Base-by-base conservation (phyloP, 176 grass and related monocot genomes). In the Aegilops bicornis region DNA sequence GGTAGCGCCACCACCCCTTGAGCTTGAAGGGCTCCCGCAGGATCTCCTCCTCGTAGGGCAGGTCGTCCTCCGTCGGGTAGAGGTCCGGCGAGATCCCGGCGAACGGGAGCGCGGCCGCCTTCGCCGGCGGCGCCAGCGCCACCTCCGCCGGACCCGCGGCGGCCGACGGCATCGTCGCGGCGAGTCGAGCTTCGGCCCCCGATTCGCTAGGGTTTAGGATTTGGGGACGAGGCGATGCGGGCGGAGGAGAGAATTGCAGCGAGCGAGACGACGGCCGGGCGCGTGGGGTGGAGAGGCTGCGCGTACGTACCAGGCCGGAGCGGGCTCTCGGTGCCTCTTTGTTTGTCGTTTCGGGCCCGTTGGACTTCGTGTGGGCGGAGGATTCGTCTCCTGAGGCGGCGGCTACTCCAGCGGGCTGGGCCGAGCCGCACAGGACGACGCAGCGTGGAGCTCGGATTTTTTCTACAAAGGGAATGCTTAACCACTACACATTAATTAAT, bases 1-100 rank as follows among this genome's bases (percentile, higher is more conserved):
- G 94, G 82, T 97, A 97, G 82, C 91, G 89, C 94, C 94, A 97
- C 94, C 94, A 97, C 0, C 85, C 89, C 91, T 97, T 97, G 39
- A 94, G 82, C 82, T 91, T 90, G 87, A 92, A 94, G 8, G 94
- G 94, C 85, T 93, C 90, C 11, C 91, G 89, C 29, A 97, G 86
- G 52, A 97, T 89, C 89, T 97, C 94, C 87, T 94, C 94, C 91
- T 97, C 94, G 81, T 96, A 96, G 1, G 87, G 74, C 3, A 96
- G 82, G 82, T 96, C 91, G 8, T 96, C 89, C 79, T 96, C 88
- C 7, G 89, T 76, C 43, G 94, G 94, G 87, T 94, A 94, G 13
- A 96, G 82, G 1, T 91, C 94, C 82, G 84, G 79, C 9, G 89
- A 93, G 40, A 94, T 90, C 77, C 85, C 88, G 10, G 58, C 3